These are phyloP conservation scores for Entomortierella chlamydospora DNA, from an alignment of 192 early-diverging fungal species.

Conservation along the genomic window DNA sequence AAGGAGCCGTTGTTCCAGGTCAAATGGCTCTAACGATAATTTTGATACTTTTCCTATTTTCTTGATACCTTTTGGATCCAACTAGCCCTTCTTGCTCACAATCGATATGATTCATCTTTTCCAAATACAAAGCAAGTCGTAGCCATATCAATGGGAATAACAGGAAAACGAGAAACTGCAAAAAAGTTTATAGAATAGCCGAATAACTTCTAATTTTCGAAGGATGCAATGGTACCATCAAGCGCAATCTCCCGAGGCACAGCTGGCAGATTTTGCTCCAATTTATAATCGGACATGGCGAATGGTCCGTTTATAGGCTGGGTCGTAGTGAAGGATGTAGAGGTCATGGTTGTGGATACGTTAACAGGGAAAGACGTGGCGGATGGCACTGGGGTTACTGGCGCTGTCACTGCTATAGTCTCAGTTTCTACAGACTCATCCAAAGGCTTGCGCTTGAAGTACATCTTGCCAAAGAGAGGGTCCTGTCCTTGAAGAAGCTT, in stretches of 20 bases:
- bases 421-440: constrained; percentile 1
- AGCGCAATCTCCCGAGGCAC: constrained; percentile 25
- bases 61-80: no score
- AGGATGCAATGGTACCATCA: constrained; percentile 41
- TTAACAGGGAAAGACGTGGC: neutral
- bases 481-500: constrained; percentile 41
- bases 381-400: neutral
- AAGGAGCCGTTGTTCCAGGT: no score
- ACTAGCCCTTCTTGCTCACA: no score
- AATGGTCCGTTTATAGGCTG: constrained; percentile 45
- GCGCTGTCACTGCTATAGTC: no score
- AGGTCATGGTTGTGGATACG: constrained; percentile 30
- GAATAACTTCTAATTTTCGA: constrained; percentile 21
- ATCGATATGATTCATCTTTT: no score
- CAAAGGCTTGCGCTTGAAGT: constrained; percentile 29
- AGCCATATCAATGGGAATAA: no score
- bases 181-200: no score
- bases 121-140: no score
- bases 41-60: no score
- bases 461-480: constrained; percentile 45
- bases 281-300: constrained; percentile 23
- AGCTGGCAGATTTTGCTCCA: constrained; percentile 9
- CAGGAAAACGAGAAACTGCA: no score
- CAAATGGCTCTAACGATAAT: no score
- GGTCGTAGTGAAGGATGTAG: constrained; percentile 10